Conservation (phyloP, 768 basidiomycete species). For the Pholiota conissans region DNA sequence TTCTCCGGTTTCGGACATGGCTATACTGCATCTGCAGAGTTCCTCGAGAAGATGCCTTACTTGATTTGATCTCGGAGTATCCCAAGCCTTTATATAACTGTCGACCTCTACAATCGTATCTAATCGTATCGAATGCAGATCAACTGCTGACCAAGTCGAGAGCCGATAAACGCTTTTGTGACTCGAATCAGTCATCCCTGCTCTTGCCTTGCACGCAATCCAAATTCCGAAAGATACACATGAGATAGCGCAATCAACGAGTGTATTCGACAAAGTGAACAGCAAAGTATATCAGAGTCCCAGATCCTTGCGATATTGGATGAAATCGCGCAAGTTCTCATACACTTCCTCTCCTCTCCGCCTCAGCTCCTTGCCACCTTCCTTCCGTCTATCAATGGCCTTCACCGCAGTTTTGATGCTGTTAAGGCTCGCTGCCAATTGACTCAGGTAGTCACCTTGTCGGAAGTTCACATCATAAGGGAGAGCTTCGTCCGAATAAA, state of each 20-base stretch:
- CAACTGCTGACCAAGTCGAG: no score
- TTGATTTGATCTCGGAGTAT: not conserved
- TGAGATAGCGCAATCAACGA: not conserved
- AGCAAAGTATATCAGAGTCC: conserved; percentile 24
- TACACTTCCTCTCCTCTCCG: conserved; percentile 73
- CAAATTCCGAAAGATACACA: not conserved
- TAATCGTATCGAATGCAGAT: no score
- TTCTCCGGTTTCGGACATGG: conserved; percentile 5
- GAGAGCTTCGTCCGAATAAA: conserved; percentile 85
- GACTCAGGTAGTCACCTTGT: conserved; percentile 53
- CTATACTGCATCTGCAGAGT: not conserved
- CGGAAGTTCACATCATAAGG: conserved; percentile 84
- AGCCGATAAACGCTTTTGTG: no score
- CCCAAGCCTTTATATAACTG: not conserved
- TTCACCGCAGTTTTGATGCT: conserved; percentile 62
- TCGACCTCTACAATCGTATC: no score
- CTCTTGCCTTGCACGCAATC: no score
- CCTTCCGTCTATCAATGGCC: conserved; percentile 65
- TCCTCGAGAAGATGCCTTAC: not conserved
- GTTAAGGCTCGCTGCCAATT: conserved; percentile 59
- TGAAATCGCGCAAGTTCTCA: conserved; percentile 75
- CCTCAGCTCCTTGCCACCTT: conserved; percentile 64
- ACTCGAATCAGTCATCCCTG: no score
- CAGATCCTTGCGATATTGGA: conserved; percentile 67
- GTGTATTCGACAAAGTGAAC: not conserved